A percentile compares a stretch with the other conserved stretches of the same genome.
These are phyloP conservation scores for Mortierella sp. DNA, from an alignment of 371 early-diverging fungal species.

Conservation along the genomic window DNA sequence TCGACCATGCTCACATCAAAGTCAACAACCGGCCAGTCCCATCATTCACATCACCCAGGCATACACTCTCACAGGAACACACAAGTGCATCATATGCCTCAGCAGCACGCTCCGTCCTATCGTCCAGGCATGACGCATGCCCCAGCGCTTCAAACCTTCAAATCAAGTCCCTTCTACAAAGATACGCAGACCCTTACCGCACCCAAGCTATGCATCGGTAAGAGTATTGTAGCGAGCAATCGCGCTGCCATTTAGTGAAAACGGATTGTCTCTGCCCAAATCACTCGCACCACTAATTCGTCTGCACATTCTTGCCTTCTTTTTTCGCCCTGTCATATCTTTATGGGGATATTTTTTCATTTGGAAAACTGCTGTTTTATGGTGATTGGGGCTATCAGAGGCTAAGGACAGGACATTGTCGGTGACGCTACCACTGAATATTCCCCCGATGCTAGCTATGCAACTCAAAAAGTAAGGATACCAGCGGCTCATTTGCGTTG, in stretches of 20 bases:
- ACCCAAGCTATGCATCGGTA: slow-evolving; percentile 54
- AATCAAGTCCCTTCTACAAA: slow-evolving; percentile 56
- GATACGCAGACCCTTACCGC: slow-evolving; percentile 35
- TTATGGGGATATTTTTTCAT: too few relatives aligned
- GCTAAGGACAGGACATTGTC: slow-evolving; percentile 37
- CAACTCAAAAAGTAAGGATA: slow-evolving; percentile 35
- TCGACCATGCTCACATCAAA: slow-evolving; percentile 16
- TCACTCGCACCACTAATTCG: too few relatives aligned
- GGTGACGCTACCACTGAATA: slow-evolving; percentile 18
- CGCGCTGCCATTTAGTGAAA: too few relatives aligned
- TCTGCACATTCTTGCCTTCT: too few relatives aligned
- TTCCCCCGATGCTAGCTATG: slow-evolving; percentile 24
- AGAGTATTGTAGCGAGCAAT: too few relatives aligned
- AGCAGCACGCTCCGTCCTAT: background rate
- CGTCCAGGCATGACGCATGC: slow-evolving; percentile 6
- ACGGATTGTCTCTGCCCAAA: too few relatives aligned
- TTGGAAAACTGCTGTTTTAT: too few relatives aligned
- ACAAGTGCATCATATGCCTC: slow-evolving; percentile 9
- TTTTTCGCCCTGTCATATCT: too few relatives aligned
- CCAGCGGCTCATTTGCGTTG: too few relatives aligned
- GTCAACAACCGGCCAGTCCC: slow-evolving; percentile 6
- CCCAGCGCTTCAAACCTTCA: slow-evolving; percentile 26
- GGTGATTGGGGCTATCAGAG: slow-evolving; percentile 3
- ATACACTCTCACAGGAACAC: background rate
- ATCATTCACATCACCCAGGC: background rate